Conservation (phyloP, 495 filamentous ascomycete species). For the Xylaria longipes region DNA sequence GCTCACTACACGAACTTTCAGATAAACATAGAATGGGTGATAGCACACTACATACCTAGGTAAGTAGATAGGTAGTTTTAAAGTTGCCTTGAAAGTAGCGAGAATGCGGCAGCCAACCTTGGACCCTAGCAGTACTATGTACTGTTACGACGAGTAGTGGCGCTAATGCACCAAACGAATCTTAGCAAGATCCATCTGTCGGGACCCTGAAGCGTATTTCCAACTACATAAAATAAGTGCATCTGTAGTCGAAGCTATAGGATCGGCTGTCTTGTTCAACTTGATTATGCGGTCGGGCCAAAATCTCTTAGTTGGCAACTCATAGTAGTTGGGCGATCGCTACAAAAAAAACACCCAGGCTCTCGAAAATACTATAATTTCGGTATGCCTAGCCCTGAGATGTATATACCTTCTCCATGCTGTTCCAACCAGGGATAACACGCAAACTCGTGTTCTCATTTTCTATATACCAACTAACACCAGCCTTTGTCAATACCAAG, state of each 20-base stretch:
- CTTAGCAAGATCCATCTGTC: neutral
- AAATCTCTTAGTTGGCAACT: neutral
- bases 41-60: neutral
- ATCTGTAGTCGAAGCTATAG: neutral
- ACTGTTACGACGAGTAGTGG: neutral
- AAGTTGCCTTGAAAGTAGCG: neutral
- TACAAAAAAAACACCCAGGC: neutral
- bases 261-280: neutral
- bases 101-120: neutral
- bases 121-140: neutral
- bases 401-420: neutral
- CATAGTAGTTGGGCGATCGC: neutral
- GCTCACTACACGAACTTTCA: neutral
- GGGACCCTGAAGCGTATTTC: neutral
- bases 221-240: neutral
- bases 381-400: neutral
- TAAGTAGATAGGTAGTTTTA: neutral
- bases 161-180: neutral
- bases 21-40: neutral
- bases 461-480: conserved; percentile 12
- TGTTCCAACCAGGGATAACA: neutral
- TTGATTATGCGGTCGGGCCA: neutral
- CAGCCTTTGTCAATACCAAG: neutral
- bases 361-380: neutral
- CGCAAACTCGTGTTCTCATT: neutral